Conservation (phyloP, 2,329 filamentous ascomycete genomes). For the Curvularia lunata region DNA sequence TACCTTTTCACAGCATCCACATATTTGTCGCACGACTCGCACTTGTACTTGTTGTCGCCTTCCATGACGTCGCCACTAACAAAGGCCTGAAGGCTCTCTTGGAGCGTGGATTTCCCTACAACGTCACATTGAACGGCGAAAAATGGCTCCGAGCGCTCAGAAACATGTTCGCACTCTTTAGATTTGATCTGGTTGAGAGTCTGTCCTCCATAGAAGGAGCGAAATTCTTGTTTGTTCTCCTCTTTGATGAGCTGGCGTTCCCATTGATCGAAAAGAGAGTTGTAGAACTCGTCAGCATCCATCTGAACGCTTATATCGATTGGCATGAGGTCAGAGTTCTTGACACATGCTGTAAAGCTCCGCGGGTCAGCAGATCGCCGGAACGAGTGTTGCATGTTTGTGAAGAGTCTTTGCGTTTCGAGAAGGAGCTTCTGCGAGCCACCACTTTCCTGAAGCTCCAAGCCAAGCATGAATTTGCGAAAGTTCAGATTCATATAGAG, state of each 20-base stretch:
- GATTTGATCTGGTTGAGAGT: constrained; percentile 95
- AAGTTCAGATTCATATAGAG: constrained; percentile 95
- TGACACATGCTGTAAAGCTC: constrained; percentile 75
- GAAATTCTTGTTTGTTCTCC: constrained; percentile 74
- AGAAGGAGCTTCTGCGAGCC: constrained; percentile 71
- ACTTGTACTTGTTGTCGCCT: constrained; percentile 98
- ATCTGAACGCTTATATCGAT: constrained; percentile 93
- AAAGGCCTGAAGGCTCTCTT: constrained; percentile 92
- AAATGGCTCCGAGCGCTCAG: constrained; percentile 86
- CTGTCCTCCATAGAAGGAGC: constrained; percentile 87
- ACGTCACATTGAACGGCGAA: constrained; percentile 96
- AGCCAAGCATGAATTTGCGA: constrained; percentile 76
- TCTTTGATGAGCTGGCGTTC: constrained; percentile 76
- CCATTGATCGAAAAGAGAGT: constrained; percentile 88
- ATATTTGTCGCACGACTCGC: constrained; percentile 79
- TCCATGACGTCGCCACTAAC: constrained; percentile 96
- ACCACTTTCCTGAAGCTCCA: constrained; percentile 60
- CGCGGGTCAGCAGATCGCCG: constrained; percentile 75
- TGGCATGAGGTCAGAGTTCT: constrained; percentile 78
- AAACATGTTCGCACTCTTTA: constrained; percentile 92
- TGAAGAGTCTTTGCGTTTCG: constrained; percentile 83
- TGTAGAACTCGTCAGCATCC: constrained; percentile 98
- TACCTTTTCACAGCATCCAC: constrained; percentile 92
- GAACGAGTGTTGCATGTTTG: constrained; percentile 82
- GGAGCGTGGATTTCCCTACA: constrained; percentile 82